Percentiles rank a stretch among this genome's conserved stretches.
Evolutionary conservation across 345 rosid species (phyloP).

Genomic region (Syzygium jambos): DNA sequence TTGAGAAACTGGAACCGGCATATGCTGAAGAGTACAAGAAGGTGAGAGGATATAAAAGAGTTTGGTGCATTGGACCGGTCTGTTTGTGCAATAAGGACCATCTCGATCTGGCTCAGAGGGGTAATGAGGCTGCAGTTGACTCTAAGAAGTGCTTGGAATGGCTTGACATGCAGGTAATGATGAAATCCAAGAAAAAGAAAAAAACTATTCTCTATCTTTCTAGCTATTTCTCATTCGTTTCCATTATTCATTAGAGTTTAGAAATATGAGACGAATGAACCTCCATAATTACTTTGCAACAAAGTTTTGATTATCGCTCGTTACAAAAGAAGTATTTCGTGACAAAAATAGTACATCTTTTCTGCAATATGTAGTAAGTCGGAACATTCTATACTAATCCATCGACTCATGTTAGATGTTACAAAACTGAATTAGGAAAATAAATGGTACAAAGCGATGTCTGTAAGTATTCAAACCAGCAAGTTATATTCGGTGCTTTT

Average conservation of each 20-base stretch:
- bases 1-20: conserved; percentile 22
- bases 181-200: background rate
- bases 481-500: background rate
- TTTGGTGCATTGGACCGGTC: conserved; percentile 36
- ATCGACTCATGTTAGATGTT: too few species aligned
- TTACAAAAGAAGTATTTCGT: background rate
- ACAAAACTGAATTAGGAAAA: too few species aligned
- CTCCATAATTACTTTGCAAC: background rate
- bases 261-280: background rate
- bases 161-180: conserved; percentile 13
- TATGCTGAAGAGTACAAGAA: conserved; percentile 9
- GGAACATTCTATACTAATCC: too few species aligned
- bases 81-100: conserved; percentile 9
- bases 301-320: background rate
- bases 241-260: background rate
- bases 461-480: background rate
- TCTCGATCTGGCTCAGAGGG: conserved; percentile 15
- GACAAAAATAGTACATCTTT: background rate
- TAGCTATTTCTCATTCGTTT: background rate
- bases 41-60: conserved; percentile 5
- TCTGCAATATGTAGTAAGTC: background rate
- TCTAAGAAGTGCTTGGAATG: conserved; percentile 8
- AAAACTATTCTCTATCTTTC: background rate
- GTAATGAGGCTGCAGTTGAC: conserved; percentile 11
- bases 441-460: too few species aligned